phyloP scores from a whole-genome alignment of 2,329 filamentous ascomycete genomes.

The Xylariales sp. region DNA sequence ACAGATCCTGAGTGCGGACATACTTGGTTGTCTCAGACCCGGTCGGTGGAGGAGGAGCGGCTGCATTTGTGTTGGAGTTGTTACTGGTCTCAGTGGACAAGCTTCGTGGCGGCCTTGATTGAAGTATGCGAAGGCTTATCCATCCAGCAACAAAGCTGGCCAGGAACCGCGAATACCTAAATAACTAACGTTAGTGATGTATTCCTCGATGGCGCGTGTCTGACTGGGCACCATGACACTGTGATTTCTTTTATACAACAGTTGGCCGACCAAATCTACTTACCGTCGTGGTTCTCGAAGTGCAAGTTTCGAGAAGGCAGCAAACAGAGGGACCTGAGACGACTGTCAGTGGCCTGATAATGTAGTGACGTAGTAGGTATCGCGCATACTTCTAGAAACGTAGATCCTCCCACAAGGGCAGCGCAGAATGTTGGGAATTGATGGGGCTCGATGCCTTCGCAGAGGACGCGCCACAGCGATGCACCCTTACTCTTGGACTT shows the following conservation, averaged over 20 bases:
- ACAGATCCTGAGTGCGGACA: conserved; percentile 76
- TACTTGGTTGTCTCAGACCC: conserved; percentile 19
- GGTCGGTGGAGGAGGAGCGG: too few relatives aligned
- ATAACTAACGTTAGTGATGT: too few relatives aligned
- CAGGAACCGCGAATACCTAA: conserved; percentile 51
- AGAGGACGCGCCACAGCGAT: conserved; percentile 37
- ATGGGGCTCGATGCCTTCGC: conserved; percentile 46
- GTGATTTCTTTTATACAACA: too few relatives aligned
- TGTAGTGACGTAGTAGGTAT: conserved; percentile 2
- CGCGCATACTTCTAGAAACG: conserved; percentile 52
- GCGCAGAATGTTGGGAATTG: conserved; percentile 62
- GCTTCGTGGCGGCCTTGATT: conserved; percentile 46
- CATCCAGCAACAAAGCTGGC: conserved; percentile 56
- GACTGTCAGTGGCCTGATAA: conserved; percentile 4
- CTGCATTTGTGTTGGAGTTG: too few relatives aligned
- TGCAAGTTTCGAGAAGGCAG: conserved; percentile 3
- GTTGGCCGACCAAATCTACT: too few relatives aligned
- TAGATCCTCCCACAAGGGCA: conserved; percentile 54
- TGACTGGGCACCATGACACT: too few relatives aligned
- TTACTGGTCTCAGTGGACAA: too few relatives aligned
- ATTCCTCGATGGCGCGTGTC: too few relatives aligned
- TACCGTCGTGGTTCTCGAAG: too few relatives aligned
- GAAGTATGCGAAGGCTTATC: conserved; percentile 52
- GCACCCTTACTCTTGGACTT: conserved; percentile 26
- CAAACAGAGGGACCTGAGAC: conserved; percentile 4